Percentiles rank a stretch among this genome's conserved stretches.
Conservation (phyloP, 257 asterid genomes). For the Plantago major region DNA sequence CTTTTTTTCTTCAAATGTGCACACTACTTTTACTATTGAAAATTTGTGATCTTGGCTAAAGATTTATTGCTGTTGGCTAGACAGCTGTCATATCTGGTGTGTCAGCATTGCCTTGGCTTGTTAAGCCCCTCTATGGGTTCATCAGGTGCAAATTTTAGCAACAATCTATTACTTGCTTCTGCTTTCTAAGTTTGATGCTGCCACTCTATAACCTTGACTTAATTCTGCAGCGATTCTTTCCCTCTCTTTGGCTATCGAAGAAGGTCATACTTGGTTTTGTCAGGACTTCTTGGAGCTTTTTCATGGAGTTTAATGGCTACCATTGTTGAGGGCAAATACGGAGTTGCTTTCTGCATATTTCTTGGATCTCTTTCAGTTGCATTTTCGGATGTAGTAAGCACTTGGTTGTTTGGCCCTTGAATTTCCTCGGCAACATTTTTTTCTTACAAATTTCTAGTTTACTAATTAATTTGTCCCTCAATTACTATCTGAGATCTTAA, state of each 20-base stretch:
- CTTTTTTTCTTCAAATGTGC: no score
- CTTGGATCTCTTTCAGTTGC: constrained; percentile 97
- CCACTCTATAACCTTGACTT: constrained; percentile 8
- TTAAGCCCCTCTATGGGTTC: constrained; percentile 94
- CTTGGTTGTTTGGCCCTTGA: constrained; percentile 10
- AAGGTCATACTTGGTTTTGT: constrained; percentile 88
- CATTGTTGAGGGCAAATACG: constrained; percentile 78
- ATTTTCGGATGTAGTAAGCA: constrained; percentile 94
- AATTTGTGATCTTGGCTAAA: not conserved
- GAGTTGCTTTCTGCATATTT: constrained; percentile 88
- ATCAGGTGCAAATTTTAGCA: constrained; percentile 54
- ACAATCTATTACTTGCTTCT: constrained; percentile 18
- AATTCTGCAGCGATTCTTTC: constrained; percentile 61
- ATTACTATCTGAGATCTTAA: not conserved
- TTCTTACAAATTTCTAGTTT: constrained; percentile 5
- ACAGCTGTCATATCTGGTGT: constrained; percentile 93
- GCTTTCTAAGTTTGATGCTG: constrained; percentile 9
- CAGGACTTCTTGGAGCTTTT: constrained; percentile 92
- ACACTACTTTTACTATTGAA: no score
- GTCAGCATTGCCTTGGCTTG: constrained; percentile 89
- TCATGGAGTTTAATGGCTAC: constrained; percentile 98
- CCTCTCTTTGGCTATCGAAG: constrained; percentile 97
- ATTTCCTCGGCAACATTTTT: not conserved
- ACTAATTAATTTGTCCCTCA: not conserved
- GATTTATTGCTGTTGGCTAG: constrained; percentile 48